Evolutionary conservation across 73 alveolate genomes (phyloP).

Genomic region (Blepharisma japonicum): DNA sequence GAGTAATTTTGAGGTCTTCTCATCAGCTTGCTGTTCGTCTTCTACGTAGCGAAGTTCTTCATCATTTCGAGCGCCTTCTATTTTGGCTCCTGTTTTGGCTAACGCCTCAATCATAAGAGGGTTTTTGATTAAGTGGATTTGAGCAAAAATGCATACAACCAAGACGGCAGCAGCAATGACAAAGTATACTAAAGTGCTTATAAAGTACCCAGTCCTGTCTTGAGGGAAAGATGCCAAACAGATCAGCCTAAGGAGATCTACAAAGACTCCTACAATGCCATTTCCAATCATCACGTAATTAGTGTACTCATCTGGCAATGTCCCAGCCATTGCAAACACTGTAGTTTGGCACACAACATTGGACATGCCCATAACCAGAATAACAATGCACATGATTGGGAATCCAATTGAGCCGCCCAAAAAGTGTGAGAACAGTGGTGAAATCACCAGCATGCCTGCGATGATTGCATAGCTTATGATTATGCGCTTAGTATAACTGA

Average conservation of each 20-base stretch:
- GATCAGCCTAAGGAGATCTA: slow-evolving; percentile 37
- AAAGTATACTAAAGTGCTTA: slow-evolving; percentile 48
- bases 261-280: slow-evolving; percentile 53
- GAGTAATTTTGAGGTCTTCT: too few species aligned
- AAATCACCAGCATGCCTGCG: slow-evolving; percentile 28
- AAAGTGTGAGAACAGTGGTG: slow-evolving; percentile 30
- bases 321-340: slow-evolving; percentile 58
- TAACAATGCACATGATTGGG: background rate
- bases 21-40: too few species aligned
- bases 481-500: slow-evolving; percentile 32
- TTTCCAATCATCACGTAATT: slow-evolving; percentile 64
- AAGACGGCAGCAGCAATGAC: slow-evolving; percentile 41
- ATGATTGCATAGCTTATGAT: slow-evolving; percentile 30
- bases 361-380: slow-evolving; percentile 38
- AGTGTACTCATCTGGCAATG: slow-evolving; percentile 52
- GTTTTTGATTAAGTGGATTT: slow-evolving; percentile 4
- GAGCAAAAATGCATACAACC: slow-evolving; percentile 39
- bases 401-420: slow-evolving; percentile 13
- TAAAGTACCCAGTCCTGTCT: slow-evolving; percentile 22
- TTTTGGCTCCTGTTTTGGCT: background rate
- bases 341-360: slow-evolving; percentile 47
- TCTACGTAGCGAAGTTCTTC: too few species aligned
- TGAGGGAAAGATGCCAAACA: slow-evolving; percentile 50
- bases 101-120: slow-evolving; percentile 25
- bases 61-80: background rate